phyloP scores from a whole-genome alignment of 1,284 basidiomycete genomes.

The Ganoderma leucocontextum region DNA sequence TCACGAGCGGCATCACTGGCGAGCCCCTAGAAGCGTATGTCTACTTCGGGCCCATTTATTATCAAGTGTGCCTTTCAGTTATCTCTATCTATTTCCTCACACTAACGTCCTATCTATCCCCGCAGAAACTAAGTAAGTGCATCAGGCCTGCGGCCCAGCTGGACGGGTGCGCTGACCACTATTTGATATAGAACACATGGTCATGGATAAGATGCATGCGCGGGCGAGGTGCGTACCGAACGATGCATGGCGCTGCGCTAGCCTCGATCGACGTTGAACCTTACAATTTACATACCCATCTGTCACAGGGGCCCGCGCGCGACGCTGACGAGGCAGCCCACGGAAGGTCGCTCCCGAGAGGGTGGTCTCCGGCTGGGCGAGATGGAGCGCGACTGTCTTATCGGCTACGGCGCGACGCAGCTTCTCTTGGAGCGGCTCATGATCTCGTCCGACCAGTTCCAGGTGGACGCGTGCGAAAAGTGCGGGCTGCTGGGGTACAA shows the following conservation, averaged over 20 bases:
- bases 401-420: slow-evolving; percentile 97
- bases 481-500: slow-evolving; percentile 98
- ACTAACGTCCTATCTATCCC: slow-evolving; percentile 21
- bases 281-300: slow-evolving; percentile 9
- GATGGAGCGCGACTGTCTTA: slow-evolving; percentile 98
- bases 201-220: slow-evolving; percentile 99
- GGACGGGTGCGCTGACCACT: slow-evolving; percentile 36
- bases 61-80: slow-evolving; percentile 69
- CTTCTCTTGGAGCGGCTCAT: slow-evolving; percentile 95
- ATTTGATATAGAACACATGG: slow-evolving; percentile 83
- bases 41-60: slow-evolving; percentile 99
- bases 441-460: slow-evolving; percentile 98
- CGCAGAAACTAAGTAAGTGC: slow-evolving; percentile 80
- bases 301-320: slow-evolving; percentile 88
- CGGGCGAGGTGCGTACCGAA: slow-evolving; percentile 78
- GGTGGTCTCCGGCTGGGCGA: slow-evolving; percentile 97
- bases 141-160: slow-evolving; percentile 8
- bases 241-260: slow-evolving; percentile 1
- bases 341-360: slow-evolving; percentile 97
- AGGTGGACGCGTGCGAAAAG: slow-evolving; percentile 94
- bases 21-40: slow-evolving; percentile 97
- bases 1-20: slow-evolving; percentile 97
- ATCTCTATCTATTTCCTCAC: slow-evolving; percentile 7
- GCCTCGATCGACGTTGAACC: slow-evolving; percentile 7
- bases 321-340: slow-evolving; percentile 96